Evolutionary conservation across 495 filamentous ascomycete genomes (phyloP), one percentile per base, ranked within the genome.

Genomic region (Melanomma pulvis-pyrius): DNA sequence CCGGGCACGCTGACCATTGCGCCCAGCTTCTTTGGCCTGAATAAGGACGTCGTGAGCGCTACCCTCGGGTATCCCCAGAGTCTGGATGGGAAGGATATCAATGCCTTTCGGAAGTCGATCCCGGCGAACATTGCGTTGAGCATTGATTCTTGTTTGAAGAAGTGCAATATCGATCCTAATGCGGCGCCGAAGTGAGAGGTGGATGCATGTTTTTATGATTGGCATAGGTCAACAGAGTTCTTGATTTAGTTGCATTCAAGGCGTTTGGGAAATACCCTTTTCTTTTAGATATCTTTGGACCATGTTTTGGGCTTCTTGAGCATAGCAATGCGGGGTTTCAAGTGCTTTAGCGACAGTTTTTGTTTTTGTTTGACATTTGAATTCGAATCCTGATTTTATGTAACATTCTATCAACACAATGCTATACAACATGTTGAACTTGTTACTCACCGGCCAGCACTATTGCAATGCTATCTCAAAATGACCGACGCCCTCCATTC

Each of bases 11-110:
- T 71, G 65, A 75, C 78, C 58, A 73, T 79, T 19, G 81, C 82
- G 54, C 76, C 84, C 73, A 79, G 76, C 17, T 83, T 83, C 76
- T 82, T 85, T 59, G 77, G 73, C 5, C 71, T 83, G 6, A 71
- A 78, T 28, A 64, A 69, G 22, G 76, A 79, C 41, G 76, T 83
- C 48, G 70, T 85, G 29, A 66, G 79, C 29, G 77, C 82, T 17
- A 74, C 73, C 24, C 62, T 81, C 6, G 79, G 82, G 0, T 73
- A 75, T 49, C 76, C 76, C 6, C 71, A 74, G 48, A 72, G 64
- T 7, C 70, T 84, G 59, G 74, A 77, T 49, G 79, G 79, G 15
- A 73, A 74, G 34, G 75, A 84, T 69, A 69, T 85, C 17, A 76
- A 79, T 34, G 67, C 74, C 52, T 81, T 84, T 73, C 63, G 76